These are phyloP conservation scores for Acanthamoeba healyi DNA, from an alignment of 208 protist species.

Conservation along the genomic window DNA sequence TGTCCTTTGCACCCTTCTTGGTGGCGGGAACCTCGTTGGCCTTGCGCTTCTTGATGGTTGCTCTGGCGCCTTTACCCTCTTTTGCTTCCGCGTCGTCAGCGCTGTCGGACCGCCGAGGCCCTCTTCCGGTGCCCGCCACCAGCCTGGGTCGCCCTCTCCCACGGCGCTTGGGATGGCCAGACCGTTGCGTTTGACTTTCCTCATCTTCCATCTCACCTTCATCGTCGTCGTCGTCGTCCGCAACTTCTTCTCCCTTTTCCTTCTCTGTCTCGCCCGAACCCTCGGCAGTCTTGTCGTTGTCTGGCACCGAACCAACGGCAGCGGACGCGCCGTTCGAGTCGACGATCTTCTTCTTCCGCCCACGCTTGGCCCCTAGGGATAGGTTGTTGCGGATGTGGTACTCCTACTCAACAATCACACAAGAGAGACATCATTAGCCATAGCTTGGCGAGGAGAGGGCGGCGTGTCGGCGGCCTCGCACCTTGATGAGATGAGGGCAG, in stretches of 20 bases:
- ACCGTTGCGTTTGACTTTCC: not conserved
- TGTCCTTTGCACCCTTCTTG: not conserved
- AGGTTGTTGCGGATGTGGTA: constrained; percentile 41
- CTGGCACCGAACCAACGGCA: too few species aligned
- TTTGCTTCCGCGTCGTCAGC: not conserved
- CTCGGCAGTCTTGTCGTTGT: too few species aligned
- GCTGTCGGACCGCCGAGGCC: not conserved
- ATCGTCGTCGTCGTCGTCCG: not conserved
- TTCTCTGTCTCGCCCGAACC: not conserved
- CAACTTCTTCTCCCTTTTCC: not conserved
- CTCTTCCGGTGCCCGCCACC: constrained; percentile 13
- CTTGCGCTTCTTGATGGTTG: not conserved
- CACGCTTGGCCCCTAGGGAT: not conserved
- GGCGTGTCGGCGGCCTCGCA: not conserved
- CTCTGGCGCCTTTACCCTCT: too few species aligned
- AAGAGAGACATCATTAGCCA: too few species aligned
- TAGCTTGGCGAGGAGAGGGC: not conserved
- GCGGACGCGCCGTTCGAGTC: too few species aligned
- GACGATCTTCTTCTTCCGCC: constrained; percentile 27
- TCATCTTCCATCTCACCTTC: not conserved
- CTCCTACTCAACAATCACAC: not conserved
- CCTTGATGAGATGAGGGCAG: constrained; percentile 55
- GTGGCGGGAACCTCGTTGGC: not conserved
- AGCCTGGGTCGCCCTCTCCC: not conserved
- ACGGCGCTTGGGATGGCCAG: not conserved